Evolutionary conservation across 2,329 filamentous ascomycete genomes (phyloP).

Genomic region (Stenocarpella maydis): DNA sequence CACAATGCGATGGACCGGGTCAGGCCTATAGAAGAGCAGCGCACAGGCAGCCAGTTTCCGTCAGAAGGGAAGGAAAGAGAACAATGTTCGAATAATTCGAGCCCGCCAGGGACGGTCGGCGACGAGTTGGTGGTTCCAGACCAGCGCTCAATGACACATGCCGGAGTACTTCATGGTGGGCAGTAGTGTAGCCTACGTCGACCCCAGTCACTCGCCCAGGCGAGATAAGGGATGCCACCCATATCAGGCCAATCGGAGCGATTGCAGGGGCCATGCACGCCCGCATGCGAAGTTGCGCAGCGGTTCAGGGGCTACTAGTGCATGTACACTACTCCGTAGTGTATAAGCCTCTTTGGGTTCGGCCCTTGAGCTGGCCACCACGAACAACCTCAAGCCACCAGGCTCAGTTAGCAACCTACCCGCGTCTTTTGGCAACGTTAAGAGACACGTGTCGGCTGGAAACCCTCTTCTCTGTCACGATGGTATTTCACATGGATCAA

Average conservation of each 20-base stretch:
- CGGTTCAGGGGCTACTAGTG: conserved; percentile 23
- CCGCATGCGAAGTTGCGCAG: background rate
- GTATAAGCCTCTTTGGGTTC: background rate
- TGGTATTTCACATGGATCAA: conserved; percentile 13
- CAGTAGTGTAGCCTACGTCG: too few relatives aligned
- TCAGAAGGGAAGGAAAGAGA: background rate
- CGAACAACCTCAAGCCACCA: too few relatives aligned
- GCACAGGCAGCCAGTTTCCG: background rate
- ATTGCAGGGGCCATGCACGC: conserved; percentile 1
- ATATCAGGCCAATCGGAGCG: conserved; percentile 6
- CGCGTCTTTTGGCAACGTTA: too few relatives aligned
- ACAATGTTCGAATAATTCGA: background rate
- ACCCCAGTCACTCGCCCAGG: conserved; percentile 12
- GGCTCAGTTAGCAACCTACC: too few relatives aligned
- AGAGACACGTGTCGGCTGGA: too few relatives aligned
- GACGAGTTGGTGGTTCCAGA: background rate
- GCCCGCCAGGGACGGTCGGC: background rate
- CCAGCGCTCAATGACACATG: conserved; percentile 27
- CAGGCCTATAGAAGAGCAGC: background rate
- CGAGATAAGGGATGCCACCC: conserved; percentile 20
- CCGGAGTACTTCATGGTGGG: background rate
- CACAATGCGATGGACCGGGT: background rate
- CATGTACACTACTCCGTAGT: too few relatives aligned
- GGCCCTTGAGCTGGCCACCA: background rate
- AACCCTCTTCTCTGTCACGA: background rate